These are phyloP conservation scores for Eucommia ulmoides DNA, from an alignment of 257 asterid species.

Conservation along the genomic window DNA sequence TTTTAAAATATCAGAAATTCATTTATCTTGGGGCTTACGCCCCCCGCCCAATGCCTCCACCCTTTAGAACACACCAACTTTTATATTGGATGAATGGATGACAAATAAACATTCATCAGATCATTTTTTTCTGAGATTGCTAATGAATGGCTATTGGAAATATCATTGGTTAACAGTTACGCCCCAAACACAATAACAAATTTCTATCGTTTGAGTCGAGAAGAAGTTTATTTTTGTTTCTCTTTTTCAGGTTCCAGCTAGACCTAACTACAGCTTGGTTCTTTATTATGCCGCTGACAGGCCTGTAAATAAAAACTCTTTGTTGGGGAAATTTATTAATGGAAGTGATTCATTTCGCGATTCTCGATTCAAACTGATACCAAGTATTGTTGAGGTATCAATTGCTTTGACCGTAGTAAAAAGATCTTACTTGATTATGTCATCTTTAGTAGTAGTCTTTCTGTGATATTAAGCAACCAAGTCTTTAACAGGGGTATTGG, in stretches of 20 bases:
- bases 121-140: too few species aligned
- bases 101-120: too few species aligned
- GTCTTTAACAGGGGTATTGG: slow-evolving; percentile 73
- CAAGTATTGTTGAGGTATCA: slow-evolving; percentile 88
- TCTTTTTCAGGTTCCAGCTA: slow-evolving; percentile 79
- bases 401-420: background rate
- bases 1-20: too few species aligned
- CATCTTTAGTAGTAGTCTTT: background rate
- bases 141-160: too few species aligned
- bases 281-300: slow-evolving; percentile 86
- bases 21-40: too few species aligned
- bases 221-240: slow-evolving; percentile 13
- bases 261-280: slow-evolving; percentile 91
- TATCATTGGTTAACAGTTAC: too few species aligned
- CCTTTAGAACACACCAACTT: too few species aligned
- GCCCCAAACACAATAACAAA: too few species aligned
- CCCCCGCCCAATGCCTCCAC: too few species aligned
- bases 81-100: too few species aligned
- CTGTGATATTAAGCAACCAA: background rate
- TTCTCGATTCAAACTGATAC: slow-evolving; percentile 93
- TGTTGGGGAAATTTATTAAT: slow-evolving; percentile 70
- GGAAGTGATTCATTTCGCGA: slow-evolving; percentile 91
- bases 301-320: slow-evolving; percentile 65
- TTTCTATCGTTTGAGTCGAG: too few species aligned
- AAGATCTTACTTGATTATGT: background rate